A percentile compares a stretch with the other conserved stretches of the same genome.
Conservation (phyloP, 495 filamentous ascomycete genomes). For the Barbatosphaeria neglecta region DNA sequence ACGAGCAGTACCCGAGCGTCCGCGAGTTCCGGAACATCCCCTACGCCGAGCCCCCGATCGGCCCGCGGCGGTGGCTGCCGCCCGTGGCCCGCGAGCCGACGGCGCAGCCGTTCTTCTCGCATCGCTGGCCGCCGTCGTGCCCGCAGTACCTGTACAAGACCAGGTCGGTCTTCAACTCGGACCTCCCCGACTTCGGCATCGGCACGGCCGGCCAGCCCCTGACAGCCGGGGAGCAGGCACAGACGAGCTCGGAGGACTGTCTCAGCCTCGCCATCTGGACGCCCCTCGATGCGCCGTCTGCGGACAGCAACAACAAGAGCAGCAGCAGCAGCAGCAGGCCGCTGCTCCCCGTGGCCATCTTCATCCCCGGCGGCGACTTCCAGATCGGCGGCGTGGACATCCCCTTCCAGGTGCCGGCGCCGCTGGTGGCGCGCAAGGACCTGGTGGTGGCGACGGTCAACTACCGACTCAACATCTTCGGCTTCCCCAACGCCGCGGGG, state of each 20-base stretch:
- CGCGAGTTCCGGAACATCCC: conserved; percentile 37
- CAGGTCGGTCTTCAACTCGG: conserved; percentile 8
- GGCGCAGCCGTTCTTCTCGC: not conserved
- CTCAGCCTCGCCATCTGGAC: conserved; percentile 45
- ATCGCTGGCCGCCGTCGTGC: conserved; percentile 7
- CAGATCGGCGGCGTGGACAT: conserved; percentile 10
- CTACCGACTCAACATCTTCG: conserved; percentile 56
- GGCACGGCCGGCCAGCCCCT: conserved; percentile 5
- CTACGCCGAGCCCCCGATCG: conserved; percentile 40
- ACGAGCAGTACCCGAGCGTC: conserved; percentile 22
- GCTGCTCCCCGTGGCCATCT: conserved; percentile 20
- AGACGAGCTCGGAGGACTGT: conserved; percentile 36
- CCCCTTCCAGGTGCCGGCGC: conserved; percentile 20
- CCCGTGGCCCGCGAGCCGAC: conserved; percentile 8
- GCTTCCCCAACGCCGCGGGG: conserved; percentile 36
- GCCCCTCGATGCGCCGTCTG: conserved; percentile 1
- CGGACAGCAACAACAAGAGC: no score
- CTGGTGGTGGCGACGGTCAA: conserved; percentile 53
- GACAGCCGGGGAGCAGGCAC: conserved; percentile 1
- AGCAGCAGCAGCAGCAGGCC: no score
- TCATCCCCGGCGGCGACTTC: conserved; percentile 21
- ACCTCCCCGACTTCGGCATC: conserved; percentile 13
- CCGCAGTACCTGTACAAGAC: conserved; percentile 8
- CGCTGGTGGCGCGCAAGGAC: conserved; percentile 31
- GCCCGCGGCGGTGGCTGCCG: conserved; percentile 32